phyloP scores from a whole-genome alignment of 1,284 basidiomycete species.

The Cystobasidium pallidum region DNA sequence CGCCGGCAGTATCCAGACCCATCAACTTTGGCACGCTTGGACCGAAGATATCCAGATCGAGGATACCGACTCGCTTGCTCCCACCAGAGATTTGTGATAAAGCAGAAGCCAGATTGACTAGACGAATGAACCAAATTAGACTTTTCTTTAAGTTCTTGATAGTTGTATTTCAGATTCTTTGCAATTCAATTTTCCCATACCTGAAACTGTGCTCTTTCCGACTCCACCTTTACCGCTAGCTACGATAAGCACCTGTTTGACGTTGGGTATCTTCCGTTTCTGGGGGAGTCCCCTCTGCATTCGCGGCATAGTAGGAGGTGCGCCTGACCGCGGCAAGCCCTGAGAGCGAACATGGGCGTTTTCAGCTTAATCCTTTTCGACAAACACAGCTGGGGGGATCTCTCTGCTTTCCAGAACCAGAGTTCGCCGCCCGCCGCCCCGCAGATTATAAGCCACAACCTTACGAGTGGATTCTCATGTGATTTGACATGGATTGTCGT shows the following conservation, averaged over 20 bases:
- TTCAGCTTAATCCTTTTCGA: too few species aligned
- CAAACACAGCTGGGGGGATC: too few species aligned
- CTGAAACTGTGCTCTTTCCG: conserved; percentile 92
- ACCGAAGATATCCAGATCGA: conserved; percentile 95
- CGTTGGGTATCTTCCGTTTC: conserved; percentile 61
- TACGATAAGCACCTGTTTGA: conserved; percentile 73
- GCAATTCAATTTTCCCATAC: conserved; percentile 60
- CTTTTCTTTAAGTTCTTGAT: not conserved
- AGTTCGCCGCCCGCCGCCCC: too few species aligned
- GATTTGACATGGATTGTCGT: conserved; percentile 24
- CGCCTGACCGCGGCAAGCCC: conserved; percentile 51
- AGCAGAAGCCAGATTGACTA: conserved; percentile 81
- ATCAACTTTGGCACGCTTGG: conserved; percentile 94
- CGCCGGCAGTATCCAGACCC: conserved; percentile 78
- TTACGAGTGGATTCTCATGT: conserved; percentile 45
- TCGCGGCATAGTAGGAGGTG: conserved; percentile 52
- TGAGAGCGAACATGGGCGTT: conserved; percentile 22
- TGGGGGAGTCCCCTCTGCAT: conserved; percentile 58
- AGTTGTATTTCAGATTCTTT: not conserved
- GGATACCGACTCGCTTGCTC: conserved; percentile 71
- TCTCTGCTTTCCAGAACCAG: too few species aligned
- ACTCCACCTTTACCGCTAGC: conserved; percentile 96
- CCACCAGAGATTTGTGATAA: conserved; percentile 60
- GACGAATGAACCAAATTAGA: not conserved
- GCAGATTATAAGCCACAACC: not conserved